Conservation (phyloP, 148 eudicot species). For the Diospyros lotus region DNA sequence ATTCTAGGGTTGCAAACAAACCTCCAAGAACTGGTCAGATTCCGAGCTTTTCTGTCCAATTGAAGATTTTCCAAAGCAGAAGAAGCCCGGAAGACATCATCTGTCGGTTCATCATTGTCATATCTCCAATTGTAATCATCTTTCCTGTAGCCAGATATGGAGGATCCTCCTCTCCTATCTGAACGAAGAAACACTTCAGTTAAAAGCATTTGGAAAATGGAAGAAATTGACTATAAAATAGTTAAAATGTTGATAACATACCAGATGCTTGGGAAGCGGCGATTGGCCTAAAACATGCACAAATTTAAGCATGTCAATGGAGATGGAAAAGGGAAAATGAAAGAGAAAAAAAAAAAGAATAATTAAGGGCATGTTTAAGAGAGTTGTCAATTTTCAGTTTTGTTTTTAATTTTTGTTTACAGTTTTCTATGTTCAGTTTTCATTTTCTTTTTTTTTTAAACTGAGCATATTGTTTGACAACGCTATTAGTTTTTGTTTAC, state of each 20-base stretch:
- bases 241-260: constrained; percentile 24
- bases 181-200: constrained; percentile 14
- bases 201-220: neutral
- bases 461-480: too few relatives aligned
- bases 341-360: neutral
- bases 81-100: constrained; percentile 71
- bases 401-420: too few relatives aligned
- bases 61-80: constrained; percentile 90
- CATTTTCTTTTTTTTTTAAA: too few relatives aligned
- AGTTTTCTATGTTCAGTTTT: too few relatives aligned
- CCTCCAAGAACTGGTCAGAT: constrained; percentile 89
- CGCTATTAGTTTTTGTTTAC: too few relatives aligned
- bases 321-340: neutral
- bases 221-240: neutral
- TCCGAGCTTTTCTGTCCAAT: constrained; percentile 90
- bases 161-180: constrained; percentile 85
- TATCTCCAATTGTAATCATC: constrained; percentile 87
- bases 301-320: constrained; percentile 5
- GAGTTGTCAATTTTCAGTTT: too few relatives aligned
- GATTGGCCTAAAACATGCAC: constrained; percentile 50
- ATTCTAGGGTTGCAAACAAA: constrained; percentile 24
- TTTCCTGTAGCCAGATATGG: constrained; percentile 71
- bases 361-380: neutral
- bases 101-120: constrained; percentile 70
- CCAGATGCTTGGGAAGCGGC: constrained; percentile 80